These are phyloP conservation scores for Tulasnella sp. DNA, from an alignment of 768 basidiomycete genomes.

Conservation along the genomic window DNA sequence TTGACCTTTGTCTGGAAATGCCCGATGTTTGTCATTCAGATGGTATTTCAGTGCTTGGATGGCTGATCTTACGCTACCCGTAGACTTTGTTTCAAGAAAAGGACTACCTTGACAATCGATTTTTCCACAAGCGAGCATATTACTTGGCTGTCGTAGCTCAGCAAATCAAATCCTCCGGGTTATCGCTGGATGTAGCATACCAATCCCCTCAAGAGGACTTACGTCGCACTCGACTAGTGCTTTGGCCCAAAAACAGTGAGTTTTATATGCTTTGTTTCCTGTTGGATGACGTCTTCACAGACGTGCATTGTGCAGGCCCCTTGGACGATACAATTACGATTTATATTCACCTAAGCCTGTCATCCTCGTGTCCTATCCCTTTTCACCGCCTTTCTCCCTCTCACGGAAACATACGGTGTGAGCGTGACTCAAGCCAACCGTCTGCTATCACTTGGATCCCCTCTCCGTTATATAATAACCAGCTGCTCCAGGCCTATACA, in stretches of 20 bases:
- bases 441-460: conserved; percentile 26
- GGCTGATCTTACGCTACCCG: neutral
- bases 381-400: conserved; percentile 57
- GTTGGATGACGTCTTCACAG: neutral
- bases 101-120: conserved; percentile 78
- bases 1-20: conserved; percentile 82
- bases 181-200: conserved; percentile 47
- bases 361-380: conserved; percentile 46
- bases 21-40: conserved; percentile 43
- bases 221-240: conserved; percentile 50
- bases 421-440: conserved; percentile 21
- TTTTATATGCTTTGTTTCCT: neutral
- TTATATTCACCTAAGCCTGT: conserved; percentile 57
- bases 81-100: conserved; percentile 88
- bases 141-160: conserved; percentile 72
- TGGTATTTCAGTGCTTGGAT: neutral
- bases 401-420: conserved; percentile 53
- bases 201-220: conserved; percentile 46
- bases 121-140: conserved; percentile 84
- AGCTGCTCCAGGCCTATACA: conserved; percentile 39
- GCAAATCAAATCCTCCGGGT: conserved; percentile 35
- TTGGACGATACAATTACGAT: conserved; percentile 57
- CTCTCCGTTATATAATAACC: conserved; percentile 71
- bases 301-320: conserved; percentile 32
- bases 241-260: conserved; percentile 44